Base-by-base conservation (phyloP, 306 rosid species). In the Carpinus viminea region DNA sequence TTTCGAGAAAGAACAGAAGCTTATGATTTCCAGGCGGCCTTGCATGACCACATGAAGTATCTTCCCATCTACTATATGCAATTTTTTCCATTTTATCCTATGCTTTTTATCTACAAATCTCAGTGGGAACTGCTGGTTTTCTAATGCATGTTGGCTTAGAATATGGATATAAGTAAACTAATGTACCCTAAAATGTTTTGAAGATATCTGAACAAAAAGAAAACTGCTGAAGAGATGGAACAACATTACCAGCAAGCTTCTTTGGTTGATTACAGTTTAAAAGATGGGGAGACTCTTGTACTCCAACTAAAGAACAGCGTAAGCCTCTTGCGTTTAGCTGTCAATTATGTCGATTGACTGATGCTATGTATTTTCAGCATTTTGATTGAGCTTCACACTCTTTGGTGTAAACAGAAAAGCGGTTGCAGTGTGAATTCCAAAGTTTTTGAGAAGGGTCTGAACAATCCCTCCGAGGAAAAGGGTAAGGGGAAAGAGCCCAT, bases 201-300 rank as follows among this genome's bases (percentile, higher is more conserved):
- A 77, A 95, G 99, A 79, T 95, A 95, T 85, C 90, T 95, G 77
- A 79, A 90, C 87, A 95, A 95, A 82, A 93, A 95, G 94, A 86
- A 93, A 86, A 90, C 97, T 77, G 99, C 99, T 12, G 99, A 91
- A 83, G 96, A 93, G 87, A 95, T 95, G 98, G 99, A 93, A 80
- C 96, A 87, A 41, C 93, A 93, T 70, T 93, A 86, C 88, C 99
- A 90, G 88, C 91, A 90, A 1, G 86, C 84, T 76, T 95, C 99
- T 81, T 90, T 82, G 9, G 88, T 87, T 68, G 97, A 95, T 90
- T 95, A 93, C 84, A 95, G 99, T 85, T 80, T 95, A 83, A 95
- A 95, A 93, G 98, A 93, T 18, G 99, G 99, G 71, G 97, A 90
- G 85, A 93, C 98, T 60, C 84, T 95, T 75, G 95, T 91, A 36